Conservation (phyloP, 2,329 filamentous ascomycete species). For the Daldinia sp. region DNA sequence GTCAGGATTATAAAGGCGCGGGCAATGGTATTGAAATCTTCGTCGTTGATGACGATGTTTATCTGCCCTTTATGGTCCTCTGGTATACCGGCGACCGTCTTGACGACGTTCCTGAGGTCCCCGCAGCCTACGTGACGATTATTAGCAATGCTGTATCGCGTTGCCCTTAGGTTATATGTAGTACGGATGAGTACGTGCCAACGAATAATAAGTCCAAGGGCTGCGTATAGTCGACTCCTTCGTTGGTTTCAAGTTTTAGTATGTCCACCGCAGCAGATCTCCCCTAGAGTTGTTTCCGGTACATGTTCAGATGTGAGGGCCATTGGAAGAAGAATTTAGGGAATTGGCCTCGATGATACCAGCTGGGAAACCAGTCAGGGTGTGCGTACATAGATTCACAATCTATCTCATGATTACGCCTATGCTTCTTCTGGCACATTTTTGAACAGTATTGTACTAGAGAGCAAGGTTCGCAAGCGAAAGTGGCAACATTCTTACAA, state of each 20-base stretch:
- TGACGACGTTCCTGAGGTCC: not conserved
- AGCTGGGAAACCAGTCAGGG: not conserved
- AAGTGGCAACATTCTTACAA: not conserved
- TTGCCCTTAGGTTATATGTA: not conserved
- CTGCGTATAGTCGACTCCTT: not conserved
- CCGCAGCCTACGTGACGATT: not conserved
- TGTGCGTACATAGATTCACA: not conserved
- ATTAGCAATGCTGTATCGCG: not conserved
- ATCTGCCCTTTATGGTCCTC: not conserved
- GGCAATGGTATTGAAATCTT: not conserved
- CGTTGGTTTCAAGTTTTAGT: not conserved
- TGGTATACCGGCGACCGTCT: not conserved
- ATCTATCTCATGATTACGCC: not conserved
- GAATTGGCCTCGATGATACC: not conserved
- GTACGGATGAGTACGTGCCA: not conserved
- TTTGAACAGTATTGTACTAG: not conserved
- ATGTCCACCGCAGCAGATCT: not conserved
- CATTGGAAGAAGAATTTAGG: not conserved
- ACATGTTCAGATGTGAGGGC: not conserved
- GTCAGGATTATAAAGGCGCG: not conserved
- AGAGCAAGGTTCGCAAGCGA: not conserved
- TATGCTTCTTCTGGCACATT: not conserved
- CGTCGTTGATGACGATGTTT: not conserved
- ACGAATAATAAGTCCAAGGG: not conserved
- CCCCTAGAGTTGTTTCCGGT: not conserved